Percentiles rank a stretch among this genome's conserved stretches.
Evolutionary conservation across 2,329 filamentous ascomycete genomes (phyloP).

Genomic region (Incumbomyces lentus): DNA sequence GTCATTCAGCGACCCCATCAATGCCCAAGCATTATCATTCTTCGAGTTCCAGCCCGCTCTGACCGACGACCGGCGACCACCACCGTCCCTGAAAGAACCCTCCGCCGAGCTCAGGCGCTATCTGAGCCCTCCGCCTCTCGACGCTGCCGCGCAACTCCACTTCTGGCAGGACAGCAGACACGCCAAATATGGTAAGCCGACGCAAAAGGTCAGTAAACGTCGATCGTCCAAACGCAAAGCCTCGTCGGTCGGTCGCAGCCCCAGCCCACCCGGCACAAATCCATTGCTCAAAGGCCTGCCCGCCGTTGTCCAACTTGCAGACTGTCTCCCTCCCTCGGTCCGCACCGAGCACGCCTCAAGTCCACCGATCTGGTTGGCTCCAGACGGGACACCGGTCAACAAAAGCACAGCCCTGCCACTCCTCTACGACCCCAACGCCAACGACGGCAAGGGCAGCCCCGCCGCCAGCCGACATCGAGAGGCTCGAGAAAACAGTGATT

Average conservation of each 20-base stretch:
- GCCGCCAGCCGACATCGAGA: slow-evolving; percentile 47
- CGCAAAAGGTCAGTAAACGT: slow-evolving; percentile 14
- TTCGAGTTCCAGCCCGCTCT: slow-evolving; percentile 47
- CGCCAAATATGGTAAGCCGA: slow-evolving; percentile 10
- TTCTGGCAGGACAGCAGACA: slow-evolving; percentile 32
- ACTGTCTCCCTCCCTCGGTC: slow-evolving; percentile 37
- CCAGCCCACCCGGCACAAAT: neutral
- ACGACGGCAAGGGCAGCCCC: slow-evolving; percentile 22
- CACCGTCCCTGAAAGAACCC: slow-evolving; percentile 42
- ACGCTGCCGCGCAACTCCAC: slow-evolving; percentile 36
- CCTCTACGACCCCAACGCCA: slow-evolving; percentile 30
- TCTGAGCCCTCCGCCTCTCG: slow-evolving; percentile 42
- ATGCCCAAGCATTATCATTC: slow-evolving; percentile 49
- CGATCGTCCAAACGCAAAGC: slow-evolving; percentile 14
- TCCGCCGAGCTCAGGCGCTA: slow-evolving; percentile 50
- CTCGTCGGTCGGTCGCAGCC: slow-evolving; percentile 5
- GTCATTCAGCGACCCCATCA: slow-evolving; percentile 42
- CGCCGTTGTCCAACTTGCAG: slow-evolving; percentile 54
- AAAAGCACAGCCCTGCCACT: slow-evolving; percentile 38
- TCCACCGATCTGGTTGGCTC: slow-evolving; percentile 26
- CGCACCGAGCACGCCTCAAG: slow-evolving; percentile 21
- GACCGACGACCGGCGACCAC: slow-evolving; percentile 51
- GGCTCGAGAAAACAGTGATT: slow-evolving; percentile 53
- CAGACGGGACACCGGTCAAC: slow-evolving; percentile 21
- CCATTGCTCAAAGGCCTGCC: slow-evolving; percentile 26